Percentiles rank a stretch among this genome's conserved stretches.
These are phyloP conservation scores for Crucihimalaya himalaica DNA, from an alignment of 345 rosid genomes.

Conservation along the genomic window DNA sequence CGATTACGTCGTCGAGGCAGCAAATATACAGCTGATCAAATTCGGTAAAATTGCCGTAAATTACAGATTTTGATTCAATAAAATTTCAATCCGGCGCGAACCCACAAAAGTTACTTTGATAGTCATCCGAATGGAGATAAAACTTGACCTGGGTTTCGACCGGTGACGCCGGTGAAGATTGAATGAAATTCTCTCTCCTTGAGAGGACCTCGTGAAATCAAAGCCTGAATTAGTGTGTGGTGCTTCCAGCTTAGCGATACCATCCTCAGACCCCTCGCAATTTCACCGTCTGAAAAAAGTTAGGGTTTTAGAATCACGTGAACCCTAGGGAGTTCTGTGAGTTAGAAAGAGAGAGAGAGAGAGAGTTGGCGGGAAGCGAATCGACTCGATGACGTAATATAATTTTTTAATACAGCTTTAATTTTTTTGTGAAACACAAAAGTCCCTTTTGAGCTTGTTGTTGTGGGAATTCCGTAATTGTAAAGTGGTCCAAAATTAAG, in stretches of 20 bases:
- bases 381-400: not conserved
- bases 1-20: not conserved
- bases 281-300: not conserved
- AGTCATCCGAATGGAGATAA: not conserved
- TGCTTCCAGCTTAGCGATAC: conserved; percentile 64
- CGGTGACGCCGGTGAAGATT: conserved; percentile 66
- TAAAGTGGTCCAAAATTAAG: not conserved
- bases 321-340: not conserved
- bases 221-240: conserved; percentile 79
- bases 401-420: not conserved
- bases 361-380: conserved; percentile 34
- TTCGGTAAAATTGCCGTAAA: not conserved
- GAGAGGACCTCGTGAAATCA: conserved; percentile 86
- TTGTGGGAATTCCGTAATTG: conserved; percentile 3
- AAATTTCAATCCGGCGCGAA: not conserved
- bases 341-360: not conserved
- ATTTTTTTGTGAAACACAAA: not conserved
- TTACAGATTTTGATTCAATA: conserved; percentile 10
- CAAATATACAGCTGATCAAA: not conserved
- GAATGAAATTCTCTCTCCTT: conserved; percentile 62
- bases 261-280: conserved; percentile 41
- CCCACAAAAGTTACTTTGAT: not conserved
- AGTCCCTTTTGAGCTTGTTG: not conserved
- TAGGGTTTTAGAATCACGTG: not conserved
- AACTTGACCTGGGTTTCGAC: conserved; percentile 61